These are phyloP conservation scores for Gossypium trilobum DNA, from an alignment of 441 rosid genomes.

Conservation along the genomic window DNA sequence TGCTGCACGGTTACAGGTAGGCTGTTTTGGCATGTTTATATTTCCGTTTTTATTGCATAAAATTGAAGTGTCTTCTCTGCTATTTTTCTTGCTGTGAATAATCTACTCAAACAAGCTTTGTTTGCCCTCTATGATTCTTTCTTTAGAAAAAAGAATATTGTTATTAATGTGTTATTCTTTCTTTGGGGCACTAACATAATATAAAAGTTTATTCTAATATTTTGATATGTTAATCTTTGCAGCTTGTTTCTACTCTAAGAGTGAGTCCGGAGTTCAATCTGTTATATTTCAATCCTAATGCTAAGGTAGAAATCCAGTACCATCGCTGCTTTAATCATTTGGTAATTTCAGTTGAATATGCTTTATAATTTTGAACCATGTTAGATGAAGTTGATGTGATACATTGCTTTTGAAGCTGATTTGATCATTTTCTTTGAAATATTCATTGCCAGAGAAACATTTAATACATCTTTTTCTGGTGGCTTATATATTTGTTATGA, in stretches of 20 bases:
- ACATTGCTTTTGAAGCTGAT: conserved; percentile 4
- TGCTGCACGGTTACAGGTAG: conserved; percentile 76
- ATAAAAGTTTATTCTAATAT: conserved; percentile 12
- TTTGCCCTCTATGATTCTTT: neutral
- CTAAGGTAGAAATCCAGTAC: conserved; percentile 54
- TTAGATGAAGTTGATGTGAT: conserved; percentile 1
- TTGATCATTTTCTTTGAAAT: neutral
- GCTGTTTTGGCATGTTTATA: conserved; percentile 14
- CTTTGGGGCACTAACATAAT: neutral
- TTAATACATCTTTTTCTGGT: neutral
- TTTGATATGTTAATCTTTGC: conserved; percentile 32
- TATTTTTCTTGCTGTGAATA: neutral
- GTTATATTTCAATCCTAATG: conserved; percentile 60
- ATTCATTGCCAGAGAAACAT: neutral
- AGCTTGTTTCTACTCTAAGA: conserved; percentile 82
- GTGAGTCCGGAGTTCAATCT: conserved; percentile 76
- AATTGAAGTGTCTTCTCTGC: neutral
- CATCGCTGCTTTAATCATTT: neutral
- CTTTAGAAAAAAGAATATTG: neutral
- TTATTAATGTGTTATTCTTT: neutral
- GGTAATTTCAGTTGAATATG: neutral
- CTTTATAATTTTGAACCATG: neutral
- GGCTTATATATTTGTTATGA: neutral
- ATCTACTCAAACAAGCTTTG: neutral
- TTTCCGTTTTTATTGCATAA: neutral